phyloP scores from a whole-genome alignment of 108 stramenopile genomes.

The Cyclotella baltica region DNA sequence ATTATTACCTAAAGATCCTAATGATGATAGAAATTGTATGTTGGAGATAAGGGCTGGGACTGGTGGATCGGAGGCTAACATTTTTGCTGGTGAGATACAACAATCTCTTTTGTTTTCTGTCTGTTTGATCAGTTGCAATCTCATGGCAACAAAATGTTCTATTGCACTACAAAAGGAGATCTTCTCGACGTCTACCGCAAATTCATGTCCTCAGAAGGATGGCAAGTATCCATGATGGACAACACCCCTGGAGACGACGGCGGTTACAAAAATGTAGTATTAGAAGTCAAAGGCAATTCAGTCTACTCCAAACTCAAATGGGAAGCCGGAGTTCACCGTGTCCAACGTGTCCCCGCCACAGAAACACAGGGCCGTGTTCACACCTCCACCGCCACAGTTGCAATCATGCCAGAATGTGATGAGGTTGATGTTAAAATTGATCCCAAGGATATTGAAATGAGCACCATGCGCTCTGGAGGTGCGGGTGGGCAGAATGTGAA shows the following conservation, averaged over 20 bases:
- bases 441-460: conserved; percentile 87
- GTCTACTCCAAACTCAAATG: conserved; percentile 94
- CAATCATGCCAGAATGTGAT: conserved; percentile 90
- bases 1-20: conserved; percentile 87
- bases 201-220: conserved; percentile 79
- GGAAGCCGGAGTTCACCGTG: conserved; percentile 98
- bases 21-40: conserved; percentile 94
- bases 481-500: conserved; percentile 99
- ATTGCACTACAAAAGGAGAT: conserved; percentile 56
- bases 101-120: neutral
- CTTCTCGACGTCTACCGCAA: conserved; percentile 92
- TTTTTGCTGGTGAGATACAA: conserved; percentile 83
- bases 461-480: conserved; percentile 92
- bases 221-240: conserved; percentile 84
- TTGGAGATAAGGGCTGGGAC: conserved; percentile 97
- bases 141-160: neutral
- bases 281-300: conserved; percentile 85
- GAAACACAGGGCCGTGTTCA: conserved; percentile 93
- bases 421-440: conserved; percentile 87
- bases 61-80: conserved; percentile 95
- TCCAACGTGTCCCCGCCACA: conserved; percentile 97
- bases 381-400: conserved; percentile 95
- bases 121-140: neutral
- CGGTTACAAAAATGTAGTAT: conserved; percentile 89
- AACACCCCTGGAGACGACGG: conserved; percentile 87